Evolutionary conservation across 208 protist species (phyloP).

Genomic region (Strigomonas culicis): DNA sequence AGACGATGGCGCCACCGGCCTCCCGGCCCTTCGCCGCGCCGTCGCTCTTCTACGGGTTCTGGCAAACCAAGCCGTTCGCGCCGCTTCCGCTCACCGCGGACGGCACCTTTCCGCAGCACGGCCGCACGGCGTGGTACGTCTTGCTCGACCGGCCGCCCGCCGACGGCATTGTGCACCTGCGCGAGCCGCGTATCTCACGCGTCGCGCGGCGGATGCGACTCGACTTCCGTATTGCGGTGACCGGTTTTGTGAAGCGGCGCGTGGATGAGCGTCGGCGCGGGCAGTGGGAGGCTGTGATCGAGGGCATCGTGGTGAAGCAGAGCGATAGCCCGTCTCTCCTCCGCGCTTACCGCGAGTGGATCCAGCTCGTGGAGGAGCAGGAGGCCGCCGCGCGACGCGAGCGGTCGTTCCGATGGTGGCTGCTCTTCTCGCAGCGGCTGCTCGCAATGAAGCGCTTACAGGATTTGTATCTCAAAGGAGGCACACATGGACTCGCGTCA

Average conservation of each 20-base stretch:
- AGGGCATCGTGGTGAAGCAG: constrained; percentile 78
- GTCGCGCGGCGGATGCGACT: constrained; percentile 81
- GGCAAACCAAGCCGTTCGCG: constrained; percentile 85
- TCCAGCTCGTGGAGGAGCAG: constrained; percentile 73
- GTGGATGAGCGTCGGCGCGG: constrained; percentile 64
- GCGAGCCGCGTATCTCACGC: constrained; percentile 64
- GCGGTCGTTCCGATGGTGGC: constrained; percentile 83
- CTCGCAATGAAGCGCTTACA: constrained; percentile 73
- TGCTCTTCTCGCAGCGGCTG: constrained; percentile 67
- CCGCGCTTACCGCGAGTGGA: constrained; percentile 84
- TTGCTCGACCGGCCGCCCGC: constrained; percentile 48
- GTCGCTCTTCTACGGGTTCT: constrained; percentile 73
- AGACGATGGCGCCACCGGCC: constrained; percentile 67
- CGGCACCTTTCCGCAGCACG: constrained; percentile 67
- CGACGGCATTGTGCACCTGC: constrained; percentile 63
- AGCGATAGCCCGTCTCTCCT: constrained; percentile 39
- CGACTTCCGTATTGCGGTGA: constrained; percentile 72
- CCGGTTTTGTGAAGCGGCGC: constrained; percentile 65
- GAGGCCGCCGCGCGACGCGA: constrained; percentile 69
- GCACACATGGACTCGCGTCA: constrained; percentile 37
- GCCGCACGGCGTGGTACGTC: constrained; percentile 82
- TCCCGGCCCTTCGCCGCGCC: constrained; percentile 77
- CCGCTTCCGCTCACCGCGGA: constrained; percentile 58
- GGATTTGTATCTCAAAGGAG: constrained; percentile 69
- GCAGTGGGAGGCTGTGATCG: constrained; percentile 72